Evolutionary conservation across 2,329 filamentous ascomycete species (phyloP), one percentile per base, ranked within the genome.

Genomic region (Emergomyces pasteurianus): DNA sequence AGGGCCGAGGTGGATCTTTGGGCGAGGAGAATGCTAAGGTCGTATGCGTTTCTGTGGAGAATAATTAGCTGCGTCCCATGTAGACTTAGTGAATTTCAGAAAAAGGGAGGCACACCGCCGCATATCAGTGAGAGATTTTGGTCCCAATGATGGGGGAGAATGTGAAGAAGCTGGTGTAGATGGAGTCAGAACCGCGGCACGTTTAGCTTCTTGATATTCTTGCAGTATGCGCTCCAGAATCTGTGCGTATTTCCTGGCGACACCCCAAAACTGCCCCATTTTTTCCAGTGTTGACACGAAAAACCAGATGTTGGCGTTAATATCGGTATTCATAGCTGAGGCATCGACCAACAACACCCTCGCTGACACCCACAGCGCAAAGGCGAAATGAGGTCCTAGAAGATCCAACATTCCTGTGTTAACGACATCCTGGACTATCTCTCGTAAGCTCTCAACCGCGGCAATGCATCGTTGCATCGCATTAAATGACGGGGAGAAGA

Each of bases 391-490:
- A 0, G 76, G 76, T 0, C 76, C 77, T 0, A 78, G 69, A 0
- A 78, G 70, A 47, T 78, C 75, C 16, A 78, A 62, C 0, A 75
- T 75, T 50, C 77, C 73, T 3, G 75, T 76, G 59, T 78, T 76
- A 21, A 75, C 72, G 0, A 78, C 76, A 60, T 78, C 76, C 8
- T 74, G 72, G 0, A 75, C 74, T 58, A 78, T 78, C 36, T 78
- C 76, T 0, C 74, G 72, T 6, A 78, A 64, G 42, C 76, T 78
- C 62, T 78, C 73, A 2, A 78, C 76, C 0, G 76, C 76, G 1
- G 77, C 76, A 9, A 78, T 62, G 60, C 76, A 78, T 23, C 76
- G 67, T 63, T 78, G 77, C 74, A 77, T 77, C 8, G 77, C 77
- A 61, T 77, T 77, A 58, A 78, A 72, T 0, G 75, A 77, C 0